phyloP scores from a whole-genome alignment of 2,329 filamentous ascomycete species.

The Furcasterigmium sp. region DNA sequence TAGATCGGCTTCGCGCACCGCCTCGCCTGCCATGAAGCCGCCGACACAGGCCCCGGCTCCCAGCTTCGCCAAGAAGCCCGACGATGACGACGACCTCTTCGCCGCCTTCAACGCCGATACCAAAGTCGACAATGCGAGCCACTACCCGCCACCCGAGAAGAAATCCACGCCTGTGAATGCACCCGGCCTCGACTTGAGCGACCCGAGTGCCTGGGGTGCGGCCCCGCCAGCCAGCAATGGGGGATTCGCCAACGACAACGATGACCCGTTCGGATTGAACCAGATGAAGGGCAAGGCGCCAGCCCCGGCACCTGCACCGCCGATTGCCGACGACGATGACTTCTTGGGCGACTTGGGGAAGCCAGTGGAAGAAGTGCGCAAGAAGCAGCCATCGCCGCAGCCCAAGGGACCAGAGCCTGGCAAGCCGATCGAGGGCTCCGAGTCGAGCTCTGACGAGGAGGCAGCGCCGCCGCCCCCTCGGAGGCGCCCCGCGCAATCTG shows the following conservation, averaged over 20 bases:
- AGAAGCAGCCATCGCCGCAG: constrained; percentile 32
- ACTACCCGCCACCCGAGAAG: constrained; percentile 50
- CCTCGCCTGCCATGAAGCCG: constrained; percentile 33
- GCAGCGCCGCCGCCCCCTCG: constrained; percentile 3
- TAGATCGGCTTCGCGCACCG: constrained; percentile 39
- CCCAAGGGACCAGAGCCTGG: constrained; percentile 42
- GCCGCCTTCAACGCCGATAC: constrained; percentile 63
- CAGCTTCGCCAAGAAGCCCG: constrained; percentile 22
- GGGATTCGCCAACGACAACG: constrained; percentile 55
- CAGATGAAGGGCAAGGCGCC: constrained; percentile 46
- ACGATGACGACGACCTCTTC: constrained; percentile 59
- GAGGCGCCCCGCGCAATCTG: constrained; percentile 15
- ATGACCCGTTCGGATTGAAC: constrained; percentile 82
- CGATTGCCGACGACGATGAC: constrained; percentile 53
- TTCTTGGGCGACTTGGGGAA: constrained; percentile 60
- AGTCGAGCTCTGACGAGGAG: constrained; percentile 38
- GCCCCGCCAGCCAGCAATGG: constrained; percentile 2
- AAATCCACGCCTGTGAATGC: constrained; percentile 40
- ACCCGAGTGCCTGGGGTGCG: constrained; percentile 48
- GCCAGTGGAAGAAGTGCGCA: constrained; percentile 59
- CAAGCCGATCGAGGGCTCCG: constrained; percentile 49
- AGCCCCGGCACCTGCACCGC: constrained; percentile 17
- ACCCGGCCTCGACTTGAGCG: constrained; percentile 43
- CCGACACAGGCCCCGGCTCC: constrained; percentile 5
- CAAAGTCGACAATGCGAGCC: constrained; percentile 60